phyloP scores from a whole-genome alignment of 2,329 filamentous ascomycete species.

The Colletotrichum sp. region DNA sequence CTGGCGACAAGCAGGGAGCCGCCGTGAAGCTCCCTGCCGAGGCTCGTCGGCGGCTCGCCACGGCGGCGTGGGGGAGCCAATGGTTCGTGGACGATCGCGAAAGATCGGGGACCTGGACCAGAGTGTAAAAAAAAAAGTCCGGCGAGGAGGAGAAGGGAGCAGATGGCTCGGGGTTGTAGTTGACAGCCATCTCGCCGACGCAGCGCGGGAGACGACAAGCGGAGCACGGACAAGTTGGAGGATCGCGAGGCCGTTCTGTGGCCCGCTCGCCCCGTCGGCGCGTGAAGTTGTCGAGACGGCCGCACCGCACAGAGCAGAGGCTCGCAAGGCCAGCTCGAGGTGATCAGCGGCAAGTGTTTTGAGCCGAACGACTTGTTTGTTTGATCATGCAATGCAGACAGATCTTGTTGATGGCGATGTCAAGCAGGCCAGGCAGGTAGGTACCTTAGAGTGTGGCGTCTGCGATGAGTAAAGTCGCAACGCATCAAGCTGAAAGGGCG shows the following conservation, averaged over 20 bases:
- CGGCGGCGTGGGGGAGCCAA: background rate
- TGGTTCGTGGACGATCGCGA: background rate
- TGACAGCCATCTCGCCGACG: background rate
- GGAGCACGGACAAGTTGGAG: conserved; percentile 5
- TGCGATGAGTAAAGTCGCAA: background rate
- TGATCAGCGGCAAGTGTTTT: background rate
- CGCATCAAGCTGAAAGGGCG: background rate
- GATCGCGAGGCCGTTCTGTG: background rate
- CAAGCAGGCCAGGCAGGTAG: background rate
- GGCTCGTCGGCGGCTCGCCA: background rate
- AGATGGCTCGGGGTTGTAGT: background rate
- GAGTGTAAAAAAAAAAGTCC: background rate
- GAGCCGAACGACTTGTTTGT: background rate
- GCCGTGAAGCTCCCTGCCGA: background rate
- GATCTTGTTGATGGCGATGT: background rate
- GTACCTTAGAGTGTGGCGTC: background rate
- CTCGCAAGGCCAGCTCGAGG: conserved; percentile 5
- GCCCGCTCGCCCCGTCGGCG: background rate
- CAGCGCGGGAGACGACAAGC: background rate
- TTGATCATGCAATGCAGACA: background rate
- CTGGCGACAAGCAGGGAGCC: background rate
- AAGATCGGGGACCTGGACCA: background rate
- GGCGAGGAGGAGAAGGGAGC: background rate
- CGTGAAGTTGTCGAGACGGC: background rate
- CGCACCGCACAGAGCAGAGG: conserved; percentile 9